Base-by-base conservation (phyloP, 129 eudicot genomes). In the Logfia minima region DNA sequence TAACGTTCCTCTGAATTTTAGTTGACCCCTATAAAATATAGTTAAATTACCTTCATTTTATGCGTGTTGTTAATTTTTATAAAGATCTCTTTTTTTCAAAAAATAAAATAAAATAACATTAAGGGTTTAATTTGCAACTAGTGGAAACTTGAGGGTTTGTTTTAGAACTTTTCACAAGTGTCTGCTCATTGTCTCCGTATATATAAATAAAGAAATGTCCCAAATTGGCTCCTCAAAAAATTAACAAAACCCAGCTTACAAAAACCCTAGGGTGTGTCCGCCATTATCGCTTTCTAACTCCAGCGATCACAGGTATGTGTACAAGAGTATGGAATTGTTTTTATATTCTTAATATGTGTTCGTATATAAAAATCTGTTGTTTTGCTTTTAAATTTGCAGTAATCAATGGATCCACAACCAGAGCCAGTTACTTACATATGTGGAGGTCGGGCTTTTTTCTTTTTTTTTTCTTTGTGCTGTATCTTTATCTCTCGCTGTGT, bases 341-440 rank as follows among this genome's bases (percentile, higher is more conserved):
- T 17, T 56, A 28, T 17, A 55, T 7, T 77, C 59, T 21, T 4
- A 22, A 8, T 37, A 8, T 13, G 4, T 58, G 61, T 45, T 70
- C 51, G 34, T 61, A 21, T 6, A 5, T 5, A 28, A 9, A 34
- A 48, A 63, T 48, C n/a, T 2, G 23, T 23, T 55, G 19, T 34
- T 56, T 26, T 21, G 6, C 29, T 8, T 43, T 5, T 10, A 22
- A 79, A 17, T 35, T 56, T 45, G 60, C 55, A 67, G 79, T 66
- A 39, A 26, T 53, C 70, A 41, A 92, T 92, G 97, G 97, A 92
- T 84, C 86, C 91, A 41, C 92, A 80, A 45, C 93, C 92, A 0
- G 98, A 92, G 64, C 93, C 96, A 14, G 98, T 92, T 24, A 86
- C 85, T 74, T 92, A 86, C 84, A 88, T 92, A 58, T 92, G 98